These are phyloP conservation scores for Pseudoscleropodium purum DNA, from an alignment of 225 moss, liverwort and hornwort species.

Conservation along the genomic window DNA sequence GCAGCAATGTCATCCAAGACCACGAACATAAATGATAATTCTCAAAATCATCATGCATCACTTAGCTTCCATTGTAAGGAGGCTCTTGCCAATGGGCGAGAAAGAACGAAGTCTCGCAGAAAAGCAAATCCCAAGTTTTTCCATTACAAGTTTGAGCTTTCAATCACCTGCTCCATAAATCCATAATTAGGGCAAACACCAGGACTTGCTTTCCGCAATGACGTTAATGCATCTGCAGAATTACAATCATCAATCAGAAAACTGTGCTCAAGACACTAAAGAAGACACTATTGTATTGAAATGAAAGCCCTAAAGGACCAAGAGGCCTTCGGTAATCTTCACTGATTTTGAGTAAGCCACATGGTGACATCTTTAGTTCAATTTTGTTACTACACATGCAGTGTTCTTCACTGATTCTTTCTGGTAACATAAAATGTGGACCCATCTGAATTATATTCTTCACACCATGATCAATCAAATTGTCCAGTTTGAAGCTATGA, in stretches of 20 bases:
- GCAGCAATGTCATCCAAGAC: slow-evolving; percentile 13
- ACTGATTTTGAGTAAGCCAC: background rate
- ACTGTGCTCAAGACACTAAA: background rate
- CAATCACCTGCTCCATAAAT: slow-evolving; percentile 81
- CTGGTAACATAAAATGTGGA: background rate
- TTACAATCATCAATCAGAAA: background rate
- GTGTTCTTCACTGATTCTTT: background rate
- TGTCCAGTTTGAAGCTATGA: background rate
- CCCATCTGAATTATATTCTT: background rate
- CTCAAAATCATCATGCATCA: background rate
- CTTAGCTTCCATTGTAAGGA: background rate
- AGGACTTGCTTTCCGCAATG: slow-evolving; percentile 58
- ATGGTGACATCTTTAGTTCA: background rate
- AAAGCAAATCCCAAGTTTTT: background rate
- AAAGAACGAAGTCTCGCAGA: background rate
- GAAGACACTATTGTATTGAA: background rate
- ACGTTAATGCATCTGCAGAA: slow-evolving; percentile 57
- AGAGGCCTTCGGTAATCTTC: background rate
- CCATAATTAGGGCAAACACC: slow-evolving; percentile 76
- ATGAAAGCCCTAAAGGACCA: background rate
- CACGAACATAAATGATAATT: background rate
- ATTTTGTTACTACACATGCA: background rate
- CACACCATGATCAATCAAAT: background rate
- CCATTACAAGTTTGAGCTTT: background rate
- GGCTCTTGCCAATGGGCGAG: background rate